Conservation (phyloP, 345 rosid genomes). For the Salix udensis region DNA sequence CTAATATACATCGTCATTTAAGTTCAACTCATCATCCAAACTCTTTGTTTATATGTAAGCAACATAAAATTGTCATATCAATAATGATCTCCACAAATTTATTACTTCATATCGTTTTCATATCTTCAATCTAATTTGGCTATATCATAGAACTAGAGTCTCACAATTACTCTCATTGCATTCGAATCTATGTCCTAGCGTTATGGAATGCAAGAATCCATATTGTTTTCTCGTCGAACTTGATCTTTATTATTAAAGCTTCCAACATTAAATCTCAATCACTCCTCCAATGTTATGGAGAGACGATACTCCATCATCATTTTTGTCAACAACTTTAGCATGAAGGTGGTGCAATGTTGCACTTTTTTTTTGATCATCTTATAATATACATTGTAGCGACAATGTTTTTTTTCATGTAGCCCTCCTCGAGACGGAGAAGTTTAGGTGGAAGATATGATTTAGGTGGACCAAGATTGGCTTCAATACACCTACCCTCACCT, state of each 20-base stretch:
- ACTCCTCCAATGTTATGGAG: constrained; percentile 52
- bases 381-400: too few relatives aligned
- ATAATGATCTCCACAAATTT: constrained; percentile 32
- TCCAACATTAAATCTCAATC: constrained; percentile 46
- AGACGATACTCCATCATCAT: constrained; percentile 36
- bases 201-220: constrained; percentile 33
- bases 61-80: constrained; percentile 36
- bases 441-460: too few relatives aligned
- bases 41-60: too few relatives aligned
- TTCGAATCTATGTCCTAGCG: constrained; percentile 60
- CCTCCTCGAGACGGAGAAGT: too few relatives aligned
- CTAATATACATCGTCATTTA: too few relatives aligned
- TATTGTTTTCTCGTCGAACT: constrained; percentile 16
- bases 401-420: too few relatives aligned
- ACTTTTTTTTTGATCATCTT: too few relatives aligned
- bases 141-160: constrained; percentile 49
- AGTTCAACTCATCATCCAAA: too few relatives aligned
- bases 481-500: too few relatives aligned
- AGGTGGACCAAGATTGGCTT: too few relatives aligned
- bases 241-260: constrained; percentile 21
- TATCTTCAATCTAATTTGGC: constrained; percentile 41
- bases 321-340: constrained; percentile 10
- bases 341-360: too few relatives aligned
- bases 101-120: constrained; percentile 60
- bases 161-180: constrained; percentile 34